phyloP scores from a whole-genome alignment of 2,329 filamentous ascomycete species.

The Cladosporium phlei region DNA sequence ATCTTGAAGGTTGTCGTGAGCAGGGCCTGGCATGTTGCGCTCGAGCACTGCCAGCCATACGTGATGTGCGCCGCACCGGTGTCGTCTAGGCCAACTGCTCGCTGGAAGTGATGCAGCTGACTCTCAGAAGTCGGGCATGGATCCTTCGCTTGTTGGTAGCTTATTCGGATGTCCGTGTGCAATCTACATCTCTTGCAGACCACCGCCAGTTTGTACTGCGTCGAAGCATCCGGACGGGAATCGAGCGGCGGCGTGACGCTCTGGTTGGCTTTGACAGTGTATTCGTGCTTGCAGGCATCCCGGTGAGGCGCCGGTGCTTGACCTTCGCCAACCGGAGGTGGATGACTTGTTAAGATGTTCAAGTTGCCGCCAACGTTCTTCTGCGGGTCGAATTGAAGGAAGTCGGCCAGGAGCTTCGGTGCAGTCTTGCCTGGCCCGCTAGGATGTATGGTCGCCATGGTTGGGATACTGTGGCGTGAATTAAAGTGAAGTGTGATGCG shows the following conservation, averaged over 20 bases:
- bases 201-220: constrained; percentile 54
- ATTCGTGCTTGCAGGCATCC: constrained; percentile 55
- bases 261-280: constrained; percentile 54
- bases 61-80: constrained; percentile 30
- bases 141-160: constrained; percentile 41
- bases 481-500: too few relatives aligned
- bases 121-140: constrained; percentile 47
- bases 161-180: constrained; percentile 56
- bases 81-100: constrained; percentile 16
- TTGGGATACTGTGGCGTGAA: too few relatives aligned
- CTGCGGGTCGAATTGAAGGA: constrained; percentile 49
- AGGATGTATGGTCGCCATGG: constrained; percentile 7
- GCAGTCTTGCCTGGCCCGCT: constrained; percentile 44
- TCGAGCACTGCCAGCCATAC: constrained; percentile 55
- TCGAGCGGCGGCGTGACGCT: constrained; percentile 45
- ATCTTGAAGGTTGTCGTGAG: constrained; percentile 51
- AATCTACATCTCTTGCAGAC: constrained; percentile 59
- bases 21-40: constrained; percentile 50
- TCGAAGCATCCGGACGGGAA: constrained; percentile 33
- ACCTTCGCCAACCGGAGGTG: constrained; percentile 47
- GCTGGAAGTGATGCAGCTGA: constrained; percentile 58
- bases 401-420: constrained; percentile 48
- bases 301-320: constrained; percentile 32
- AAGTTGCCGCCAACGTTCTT: constrained; percentile 34
- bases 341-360: constrained; percentile 55